A percentile compares a stretch with the other conserved stretches of the same genome.
Evolutionary conservation across 306 rosid genomes (phyloP).

Genomic region (Glycine tomentella): DNA sequence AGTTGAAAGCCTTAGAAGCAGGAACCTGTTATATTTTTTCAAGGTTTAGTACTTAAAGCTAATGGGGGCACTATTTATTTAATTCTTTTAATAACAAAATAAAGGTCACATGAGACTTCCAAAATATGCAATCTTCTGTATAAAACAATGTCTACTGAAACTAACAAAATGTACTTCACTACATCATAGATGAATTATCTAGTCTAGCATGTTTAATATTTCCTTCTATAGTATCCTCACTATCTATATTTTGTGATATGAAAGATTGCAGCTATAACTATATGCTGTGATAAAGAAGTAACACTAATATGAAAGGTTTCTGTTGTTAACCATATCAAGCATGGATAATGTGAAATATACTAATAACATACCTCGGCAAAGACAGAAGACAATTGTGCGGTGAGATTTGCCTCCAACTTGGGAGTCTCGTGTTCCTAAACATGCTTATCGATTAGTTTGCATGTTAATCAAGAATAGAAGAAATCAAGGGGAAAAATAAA

Average conservation of each 20-base stretch:
- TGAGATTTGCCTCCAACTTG: conserved; percentile 35
- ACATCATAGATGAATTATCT: not conserved
- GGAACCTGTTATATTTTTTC: conserved; percentile 53
- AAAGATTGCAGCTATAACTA: too few relatives aligned
- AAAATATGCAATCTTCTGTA: not conserved
- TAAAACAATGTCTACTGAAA: conserved; percentile 23
- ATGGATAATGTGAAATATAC: not conserved
- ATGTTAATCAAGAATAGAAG: conserved; percentile 20
- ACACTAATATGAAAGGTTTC: too few relatives aligned
- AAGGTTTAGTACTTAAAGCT: conserved; percentile 33
- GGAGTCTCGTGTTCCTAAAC: conserved; percentile 41
- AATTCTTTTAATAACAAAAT: not conserved
- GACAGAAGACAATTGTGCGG: conserved; percentile 41
- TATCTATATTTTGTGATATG: not conserved
- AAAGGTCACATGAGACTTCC: conserved; percentile 17
- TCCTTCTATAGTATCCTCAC: not conserved
- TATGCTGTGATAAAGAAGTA: not conserved
- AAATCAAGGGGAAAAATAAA: not conserved
- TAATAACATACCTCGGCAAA: conserved; percentile 48
- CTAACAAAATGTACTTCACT: conserved; percentile 20
- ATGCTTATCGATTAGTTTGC: conserved; percentile 17
- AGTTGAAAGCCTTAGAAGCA: conserved; percentile 34
- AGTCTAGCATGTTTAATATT: too few relatives aligned
- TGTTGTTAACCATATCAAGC: too few relatives aligned
- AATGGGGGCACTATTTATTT: not conserved